Conservation (phyloP, 371 early-diverging fungal genomes). For the Mortierella sp. region DNA sequence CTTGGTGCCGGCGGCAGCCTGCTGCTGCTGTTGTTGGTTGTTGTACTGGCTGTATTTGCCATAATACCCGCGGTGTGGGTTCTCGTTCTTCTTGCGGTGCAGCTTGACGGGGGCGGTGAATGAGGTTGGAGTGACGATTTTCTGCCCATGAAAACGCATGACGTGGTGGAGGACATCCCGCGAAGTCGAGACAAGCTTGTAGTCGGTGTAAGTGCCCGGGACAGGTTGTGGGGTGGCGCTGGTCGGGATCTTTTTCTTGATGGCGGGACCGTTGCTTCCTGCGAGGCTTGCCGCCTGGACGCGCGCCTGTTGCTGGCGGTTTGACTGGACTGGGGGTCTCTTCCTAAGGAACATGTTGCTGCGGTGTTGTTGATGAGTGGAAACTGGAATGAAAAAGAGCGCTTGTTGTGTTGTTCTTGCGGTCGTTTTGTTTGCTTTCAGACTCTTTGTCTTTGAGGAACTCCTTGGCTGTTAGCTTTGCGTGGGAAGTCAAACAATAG, state of each 20-base stretch:
- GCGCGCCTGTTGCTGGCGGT: constrained; percentile 29
- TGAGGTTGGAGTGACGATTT: constrained; percentile 64
- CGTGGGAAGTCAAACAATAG: not conserved
- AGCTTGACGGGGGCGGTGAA: constrained; percentile 81
- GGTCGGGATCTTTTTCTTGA: constrained; percentile 46
- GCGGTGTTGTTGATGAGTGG: not conserved
- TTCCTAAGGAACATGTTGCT: constrained; percentile 18
- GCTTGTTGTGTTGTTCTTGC: no score
- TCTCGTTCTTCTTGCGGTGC: constrained; percentile 70
- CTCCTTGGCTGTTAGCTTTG: not conserved
- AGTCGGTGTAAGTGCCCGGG: constrained; percentile 66
- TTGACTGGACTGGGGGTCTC: constrained; percentile 35
- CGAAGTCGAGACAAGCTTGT: constrained; percentile 70
- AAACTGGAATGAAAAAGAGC: not conserved
- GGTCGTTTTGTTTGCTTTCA: not conserved
- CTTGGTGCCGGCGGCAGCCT: constrained; percentile 22
- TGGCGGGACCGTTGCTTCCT: constrained; percentile 24
- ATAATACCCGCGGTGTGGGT: constrained; percentile 51
- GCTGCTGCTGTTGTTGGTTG: constrained; percentile 44
- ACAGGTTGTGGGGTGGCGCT: constrained; percentile 28
- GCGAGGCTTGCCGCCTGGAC: constrained; percentile 11
- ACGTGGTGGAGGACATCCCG: constrained; percentile 70
- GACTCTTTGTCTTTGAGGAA: not conserved
- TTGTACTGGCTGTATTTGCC: constrained; percentile 42
- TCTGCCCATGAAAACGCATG: constrained; percentile 74